Conservation (phyloP, 495 filamentous ascomycete species). For the Annulohypoxylon moriforme region DNA sequence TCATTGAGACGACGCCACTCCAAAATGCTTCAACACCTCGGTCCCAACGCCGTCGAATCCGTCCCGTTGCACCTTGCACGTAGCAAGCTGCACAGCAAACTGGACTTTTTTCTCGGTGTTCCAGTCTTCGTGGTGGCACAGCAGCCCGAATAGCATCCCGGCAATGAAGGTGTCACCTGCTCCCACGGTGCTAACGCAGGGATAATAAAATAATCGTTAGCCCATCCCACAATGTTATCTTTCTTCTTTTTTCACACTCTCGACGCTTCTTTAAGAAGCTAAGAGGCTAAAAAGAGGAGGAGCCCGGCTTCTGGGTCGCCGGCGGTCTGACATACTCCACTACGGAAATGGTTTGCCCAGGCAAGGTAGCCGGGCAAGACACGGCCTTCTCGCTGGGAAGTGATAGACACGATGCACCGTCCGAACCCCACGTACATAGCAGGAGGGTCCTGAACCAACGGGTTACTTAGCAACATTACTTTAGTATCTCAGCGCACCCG, state of each 20-base stretch:
- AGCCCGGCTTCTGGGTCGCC: slow-evolving; percentile 14
- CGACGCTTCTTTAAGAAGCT: neutral
- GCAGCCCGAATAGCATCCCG: slow-evolving; percentile 72
- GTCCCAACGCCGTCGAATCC: slow-evolving; percentile 68
- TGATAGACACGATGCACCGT: slow-evolving; percentile 66
- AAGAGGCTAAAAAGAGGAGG: neutral
- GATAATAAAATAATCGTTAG: slow-evolving; percentile 40
- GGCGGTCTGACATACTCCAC: slow-evolving; percentile 69
- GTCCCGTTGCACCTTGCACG: slow-evolving; percentile 72
- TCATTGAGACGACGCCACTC: slow-evolving; percentile 40
- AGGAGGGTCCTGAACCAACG: slow-evolving; percentile 61
- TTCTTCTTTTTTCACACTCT: neutral
- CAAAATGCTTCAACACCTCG: slow-evolving; percentile 39
- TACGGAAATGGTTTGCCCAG: slow-evolving; percentile 55
- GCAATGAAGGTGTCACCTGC: slow-evolving; percentile 83
- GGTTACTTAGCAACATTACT: neutral
- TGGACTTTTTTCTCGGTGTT: slow-evolving; percentile 60
- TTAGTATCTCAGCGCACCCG: slow-evolving; percentile 41
- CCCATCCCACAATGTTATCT: slow-evolving; percentile 17
- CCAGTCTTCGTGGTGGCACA: slow-evolving; percentile 65
- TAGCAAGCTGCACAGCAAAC: slow-evolving; percentile 75
- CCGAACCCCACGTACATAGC: slow-evolving; percentile 75
- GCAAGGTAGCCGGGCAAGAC: slow-evolving; percentile 59
- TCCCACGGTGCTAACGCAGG: slow-evolving; percentile 68
- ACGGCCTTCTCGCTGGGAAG: slow-evolving; percentile 51